Base-by-base conservation (phyloP, 2,329 filamentous ascomycete species). In the Elsinoe perseae region DNA sequence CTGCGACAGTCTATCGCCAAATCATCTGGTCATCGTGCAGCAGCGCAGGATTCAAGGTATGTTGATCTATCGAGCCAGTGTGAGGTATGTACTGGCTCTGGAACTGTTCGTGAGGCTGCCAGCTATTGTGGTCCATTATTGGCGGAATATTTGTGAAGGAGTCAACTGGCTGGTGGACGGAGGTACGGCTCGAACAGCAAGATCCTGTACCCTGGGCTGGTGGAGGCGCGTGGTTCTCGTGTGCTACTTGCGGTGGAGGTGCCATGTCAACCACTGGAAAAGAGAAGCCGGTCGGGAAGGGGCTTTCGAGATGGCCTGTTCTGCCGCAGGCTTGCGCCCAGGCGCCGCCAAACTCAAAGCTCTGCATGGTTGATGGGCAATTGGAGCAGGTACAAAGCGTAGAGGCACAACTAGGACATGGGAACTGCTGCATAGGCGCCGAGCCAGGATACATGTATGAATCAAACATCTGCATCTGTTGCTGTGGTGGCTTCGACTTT, bases 351-450 rank as follows among this genome's bases (percentile, higher is more conserved):
- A 25, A 30, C 14, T 32, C 44, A n/a, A 57, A 50, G 4, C 36
- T 38, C 32, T 60, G 59, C 55, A 58, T 59, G 18, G 56, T 54
- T 16, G 58, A 58, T 4, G 59, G 59, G 32, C 59, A 60, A 18
- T 52, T 54, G 2, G 48, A 9, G 32, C 59, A 60, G 7, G 50
- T 56, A 34, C 59, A 60, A 2, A 55, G 18, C n/a, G 27, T 57
- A 4, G 59, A 60, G 3, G 57, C 57, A 36, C 59, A 60, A 14
- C 43, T 44, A 10, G 52, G 18, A 38, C 59, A 60, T 2, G 57
- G 57, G 16, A 59, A 60, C 25, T 60, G 59, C 3, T 30, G 28
- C 5, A 5, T 21, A 21, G 52, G 59, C 25, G 42, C 16, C 20
- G 23, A 52, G 10, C 16, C 21, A 21, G 38, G 59, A 43, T 27